Evolutionary conservation across 495 filamentous ascomycete genomes (phyloP).

Genomic region (Massariosphaeria phaeospora): DNA sequence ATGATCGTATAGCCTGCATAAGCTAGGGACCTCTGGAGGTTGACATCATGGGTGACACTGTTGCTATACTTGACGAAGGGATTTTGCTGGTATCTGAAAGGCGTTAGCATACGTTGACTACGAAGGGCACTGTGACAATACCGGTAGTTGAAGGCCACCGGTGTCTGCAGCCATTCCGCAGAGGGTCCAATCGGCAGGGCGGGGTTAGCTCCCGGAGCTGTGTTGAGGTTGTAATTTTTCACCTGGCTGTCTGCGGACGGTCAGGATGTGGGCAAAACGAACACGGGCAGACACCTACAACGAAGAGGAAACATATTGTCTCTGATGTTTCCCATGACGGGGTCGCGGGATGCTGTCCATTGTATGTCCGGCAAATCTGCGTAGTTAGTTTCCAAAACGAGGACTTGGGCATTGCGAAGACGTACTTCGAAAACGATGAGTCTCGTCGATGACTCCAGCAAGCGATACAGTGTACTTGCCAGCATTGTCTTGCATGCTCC

Average conservation of each 20-base stretch:
- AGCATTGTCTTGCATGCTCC: conserved; percentile 66
- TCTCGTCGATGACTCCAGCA: conserved; percentile 67
- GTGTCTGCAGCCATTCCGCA: conserved; percentile 62
- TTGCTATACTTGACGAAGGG: conserved; percentile 12
- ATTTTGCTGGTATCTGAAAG: conserved; percentile 32
- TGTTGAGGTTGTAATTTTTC: conserved; percentile 66
- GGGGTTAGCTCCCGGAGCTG: conserved; percentile 52
- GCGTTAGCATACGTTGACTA: not conserved
- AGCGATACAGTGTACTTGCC: conserved; percentile 64
- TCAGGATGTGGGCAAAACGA: not conserved
- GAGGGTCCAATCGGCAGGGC: conserved; percentile 74
- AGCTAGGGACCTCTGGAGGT: conserved; percentile 8
- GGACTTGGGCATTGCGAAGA: not conserved
- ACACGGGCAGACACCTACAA: conserved; percentile 42
- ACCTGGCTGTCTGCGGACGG: conserved; percentile 56
- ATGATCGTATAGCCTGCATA: conserved; percentile 50
- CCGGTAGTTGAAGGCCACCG: conserved; percentile 62
- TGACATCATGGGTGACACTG: conserved; percentile 1
- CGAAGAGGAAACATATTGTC: conserved; percentile 61
- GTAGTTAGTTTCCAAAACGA: conserved; percentile 12
- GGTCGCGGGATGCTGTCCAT: conserved; percentile 55
- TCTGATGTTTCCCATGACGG: conserved; percentile 61
- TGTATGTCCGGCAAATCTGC: conserved; percentile 66
- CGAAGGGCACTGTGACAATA: conserved; percentile 6
- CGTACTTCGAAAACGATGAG: conserved; percentile 79